Conservation (phyloP, 2,329 filamentous ascomycete species). For the Thermothelomyces thermophilus region DNA sequence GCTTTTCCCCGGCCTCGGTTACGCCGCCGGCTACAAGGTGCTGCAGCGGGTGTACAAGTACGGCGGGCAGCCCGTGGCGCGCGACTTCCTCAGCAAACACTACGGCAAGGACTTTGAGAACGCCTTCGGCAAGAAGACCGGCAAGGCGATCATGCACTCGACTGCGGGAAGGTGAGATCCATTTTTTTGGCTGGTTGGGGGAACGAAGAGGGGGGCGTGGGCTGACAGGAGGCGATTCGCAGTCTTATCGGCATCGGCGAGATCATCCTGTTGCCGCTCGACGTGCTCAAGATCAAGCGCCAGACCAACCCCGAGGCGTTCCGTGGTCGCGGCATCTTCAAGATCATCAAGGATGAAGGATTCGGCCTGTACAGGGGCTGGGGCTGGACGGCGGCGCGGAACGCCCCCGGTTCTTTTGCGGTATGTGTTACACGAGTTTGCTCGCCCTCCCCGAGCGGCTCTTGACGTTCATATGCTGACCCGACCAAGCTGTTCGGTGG, state of each 20-base stretch:
- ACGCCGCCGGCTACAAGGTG: conserved; percentile 96
- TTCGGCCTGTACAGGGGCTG: conserved; percentile 94
- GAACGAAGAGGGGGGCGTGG: background rate
- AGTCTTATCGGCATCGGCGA: conserved; percentile 95
- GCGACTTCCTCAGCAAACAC: conserved; percentile 78
- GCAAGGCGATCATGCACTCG: conserved; percentile 97
- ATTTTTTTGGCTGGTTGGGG: conserved; percentile 32
- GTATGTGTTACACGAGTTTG: conserved; percentile 46
- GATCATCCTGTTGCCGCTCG: conserved; percentile 87
- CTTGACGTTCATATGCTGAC: conserved; percentile 18
- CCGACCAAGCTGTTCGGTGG: conserved; percentile 80
- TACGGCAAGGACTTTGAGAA: conserved; percentile 78
- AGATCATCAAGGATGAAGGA: conserved; percentile 87
- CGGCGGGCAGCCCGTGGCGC: conserved; percentile 89
- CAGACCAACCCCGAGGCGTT: conserved; percentile 99
- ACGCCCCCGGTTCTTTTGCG: conserved; percentile 93
- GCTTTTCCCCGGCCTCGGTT: conserved; percentile 92
- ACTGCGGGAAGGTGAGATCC: conserved; percentile 72
- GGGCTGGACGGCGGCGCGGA: conserved; percentile 95
- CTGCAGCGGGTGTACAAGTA: conserved; percentile 98
- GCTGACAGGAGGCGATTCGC: conserved; percentile 3
- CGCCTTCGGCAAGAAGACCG: conserved; percentile 91
- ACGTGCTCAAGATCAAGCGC: conserved; percentile 98
- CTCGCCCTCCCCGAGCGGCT: background rate
- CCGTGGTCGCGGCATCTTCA: conserved; percentile 82